Evolutionary conservation across 352 stramenopile genomes (phyloP).

Genomic region (Pythium periplocum): DNA sequence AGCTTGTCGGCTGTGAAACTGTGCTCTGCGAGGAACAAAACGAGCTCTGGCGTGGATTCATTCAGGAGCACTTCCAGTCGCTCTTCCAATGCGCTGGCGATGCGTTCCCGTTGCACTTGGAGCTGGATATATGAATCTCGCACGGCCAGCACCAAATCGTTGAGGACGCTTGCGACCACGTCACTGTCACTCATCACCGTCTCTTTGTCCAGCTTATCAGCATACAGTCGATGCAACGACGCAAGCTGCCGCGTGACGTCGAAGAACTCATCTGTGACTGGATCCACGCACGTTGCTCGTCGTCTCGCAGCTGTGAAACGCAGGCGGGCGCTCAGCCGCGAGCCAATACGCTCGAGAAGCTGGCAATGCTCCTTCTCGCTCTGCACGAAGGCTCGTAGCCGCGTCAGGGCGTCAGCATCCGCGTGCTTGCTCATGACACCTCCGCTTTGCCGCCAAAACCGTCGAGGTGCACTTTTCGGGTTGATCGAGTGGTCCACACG

Average conservation of each 20-base stretch:
- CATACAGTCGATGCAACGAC: not conserved
- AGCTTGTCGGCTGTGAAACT: conserved; percentile 16
- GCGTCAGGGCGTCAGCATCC: too few species aligned
- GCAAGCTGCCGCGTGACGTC: not conserved
- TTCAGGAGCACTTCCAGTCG: not conserved
- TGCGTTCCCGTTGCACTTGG: not conserved
- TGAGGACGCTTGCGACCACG: not conserved
- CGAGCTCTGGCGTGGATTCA: not conserved
- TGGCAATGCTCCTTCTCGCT: too few species aligned
- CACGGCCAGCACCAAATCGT: conserved; percentile 8
- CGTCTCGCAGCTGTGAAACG: too few species aligned
- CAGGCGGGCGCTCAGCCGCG: too few species aligned
- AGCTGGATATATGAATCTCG: conserved; percentile 9
- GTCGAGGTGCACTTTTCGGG: too few species aligned
- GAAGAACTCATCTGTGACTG: not conserved
- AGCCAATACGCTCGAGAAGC: too few species aligned
- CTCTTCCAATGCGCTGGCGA: conserved; percentile 4
- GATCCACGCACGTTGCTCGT: too few species aligned
- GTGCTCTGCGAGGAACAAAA: conserved; percentile 18
- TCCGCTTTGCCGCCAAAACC: too few species aligned
- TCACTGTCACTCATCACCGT: too few species aligned
- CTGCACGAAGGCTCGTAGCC: too few species aligned
- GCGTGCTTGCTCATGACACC: too few species aligned
- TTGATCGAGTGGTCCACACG: too few species aligned
- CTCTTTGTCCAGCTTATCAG: not conserved